Percentiles rank a stretch among this genome's conserved stretches.
Conservation (phyloP, 768 basidiomycete species). For the Lactarius indigo region DNA sequence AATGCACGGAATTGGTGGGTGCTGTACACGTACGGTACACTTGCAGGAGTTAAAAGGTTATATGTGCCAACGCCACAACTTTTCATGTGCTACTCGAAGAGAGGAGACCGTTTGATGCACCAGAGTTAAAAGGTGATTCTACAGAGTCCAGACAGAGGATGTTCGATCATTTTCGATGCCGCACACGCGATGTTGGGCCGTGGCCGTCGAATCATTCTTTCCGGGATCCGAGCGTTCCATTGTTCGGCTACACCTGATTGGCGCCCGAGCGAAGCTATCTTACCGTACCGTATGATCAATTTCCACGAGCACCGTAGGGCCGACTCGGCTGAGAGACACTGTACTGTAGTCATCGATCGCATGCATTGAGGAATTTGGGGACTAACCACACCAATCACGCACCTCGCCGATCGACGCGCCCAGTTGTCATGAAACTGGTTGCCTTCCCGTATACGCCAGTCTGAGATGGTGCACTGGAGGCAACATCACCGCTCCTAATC, state of each 20-base stretch:
- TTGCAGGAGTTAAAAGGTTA: neutral
- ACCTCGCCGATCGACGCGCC: neutral
- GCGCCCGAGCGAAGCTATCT: neutral
- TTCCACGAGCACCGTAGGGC: neutral
- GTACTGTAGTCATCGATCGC: neutral
- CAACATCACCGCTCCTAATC: neutral
- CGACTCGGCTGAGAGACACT: neutral
- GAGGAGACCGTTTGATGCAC: neutral
- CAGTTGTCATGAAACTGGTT: neutral
- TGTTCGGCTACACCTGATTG: neutral
- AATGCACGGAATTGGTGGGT: neutral
- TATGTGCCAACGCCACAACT: neutral
- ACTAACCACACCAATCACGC: neutral
- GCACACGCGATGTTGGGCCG: neutral
- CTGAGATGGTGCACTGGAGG: neutral
- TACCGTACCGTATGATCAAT: neutral
- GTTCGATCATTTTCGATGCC: neutral
- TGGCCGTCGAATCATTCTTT: neutral
- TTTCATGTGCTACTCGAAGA: neutral
- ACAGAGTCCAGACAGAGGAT: neutral
- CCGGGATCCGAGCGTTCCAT: neutral
- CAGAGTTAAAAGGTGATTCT: neutral
- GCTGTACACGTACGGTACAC: neutral
- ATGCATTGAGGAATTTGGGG: neutral
- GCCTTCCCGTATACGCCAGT: no score